Conservation (phyloP, 345 rosid genomes). For the Gossypium rotundifolium region DNA sequence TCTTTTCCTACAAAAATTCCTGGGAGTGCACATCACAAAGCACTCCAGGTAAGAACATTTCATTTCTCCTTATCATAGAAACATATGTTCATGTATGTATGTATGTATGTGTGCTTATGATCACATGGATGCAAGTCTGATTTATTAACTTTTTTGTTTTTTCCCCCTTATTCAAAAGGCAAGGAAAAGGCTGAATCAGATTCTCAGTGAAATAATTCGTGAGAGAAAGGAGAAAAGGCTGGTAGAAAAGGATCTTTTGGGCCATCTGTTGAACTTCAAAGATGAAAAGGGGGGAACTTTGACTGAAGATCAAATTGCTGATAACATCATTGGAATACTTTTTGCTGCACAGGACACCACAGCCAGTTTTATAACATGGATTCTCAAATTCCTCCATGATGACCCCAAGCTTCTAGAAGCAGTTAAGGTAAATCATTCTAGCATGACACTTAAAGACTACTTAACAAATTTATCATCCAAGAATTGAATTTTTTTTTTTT, state of each 20-base stretch:
- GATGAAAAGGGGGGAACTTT: slow-evolving; percentile 38
- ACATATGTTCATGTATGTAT: neutral
- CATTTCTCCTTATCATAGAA: neutral
- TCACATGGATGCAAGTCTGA: slow-evolving; percentile 2
- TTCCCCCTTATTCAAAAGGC: slow-evolving; percentile 36
- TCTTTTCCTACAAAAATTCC: slow-evolving; percentile 66
- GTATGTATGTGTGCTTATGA: neutral
- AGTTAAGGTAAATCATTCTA: slow-evolving; percentile 46
- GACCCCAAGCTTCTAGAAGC: slow-evolving; percentile 54
- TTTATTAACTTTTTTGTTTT: neutral
- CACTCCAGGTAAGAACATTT: slow-evolving; percentile 45
- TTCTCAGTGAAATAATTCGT: slow-evolving; percentile 51
- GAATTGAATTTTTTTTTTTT: neutral
- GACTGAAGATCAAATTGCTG: slow-evolving; percentile 53
- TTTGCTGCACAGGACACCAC: slow-evolving; percentile 95
- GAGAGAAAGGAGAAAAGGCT: slow-evolving; percentile 55
- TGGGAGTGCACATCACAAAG: slow-evolving; percentile 63
- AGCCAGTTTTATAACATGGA: slow-evolving; percentile 81
- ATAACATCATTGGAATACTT: slow-evolving; percentile 77
- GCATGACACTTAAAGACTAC: neutral
- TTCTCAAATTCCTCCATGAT: slow-evolving; percentile 67
- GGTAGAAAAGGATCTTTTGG: slow-evolving; percentile 43
- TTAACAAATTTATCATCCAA: neutral
- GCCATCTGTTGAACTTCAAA: slow-evolving; percentile 44
- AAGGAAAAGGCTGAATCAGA: slow-evolving; percentile 48